Evolutionary conservation across 345 rosid genomes (phyloP).

Genomic region (Dipteronia dyeriana): DNA sequence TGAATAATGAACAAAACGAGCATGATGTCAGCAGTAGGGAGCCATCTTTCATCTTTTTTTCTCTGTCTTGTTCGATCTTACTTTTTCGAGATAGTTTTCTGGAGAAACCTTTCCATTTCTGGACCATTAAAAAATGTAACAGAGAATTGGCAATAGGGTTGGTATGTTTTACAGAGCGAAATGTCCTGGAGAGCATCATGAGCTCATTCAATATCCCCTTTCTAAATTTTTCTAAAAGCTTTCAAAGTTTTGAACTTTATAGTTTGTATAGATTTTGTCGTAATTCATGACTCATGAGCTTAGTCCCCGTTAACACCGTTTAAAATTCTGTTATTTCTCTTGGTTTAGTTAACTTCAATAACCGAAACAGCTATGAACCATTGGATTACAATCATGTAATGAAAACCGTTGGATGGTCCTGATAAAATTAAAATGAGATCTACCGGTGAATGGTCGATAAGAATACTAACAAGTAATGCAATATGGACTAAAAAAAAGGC

Average conservation of each 20-base stretch:
- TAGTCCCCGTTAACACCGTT: neutral
- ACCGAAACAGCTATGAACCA: neutral
- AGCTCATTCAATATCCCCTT: neutral
- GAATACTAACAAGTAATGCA: neutral
- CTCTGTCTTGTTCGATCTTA: conserved; percentile 13
- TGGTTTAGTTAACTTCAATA: too few species aligned
- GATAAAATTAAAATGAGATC: too few species aligned
- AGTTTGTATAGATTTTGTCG: neutral
- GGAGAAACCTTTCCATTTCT: conserved; percentile 47
- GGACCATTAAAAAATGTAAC: too few species aligned
- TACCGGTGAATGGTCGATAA: neutral
- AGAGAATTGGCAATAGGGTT: too few species aligned
- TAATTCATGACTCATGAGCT: too few species aligned
- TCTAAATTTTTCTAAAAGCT: neutral
- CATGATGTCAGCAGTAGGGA: conserved; percentile 43
- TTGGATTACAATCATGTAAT: neutral
- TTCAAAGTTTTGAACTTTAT: neutral
- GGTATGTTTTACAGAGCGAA: too few species aligned
- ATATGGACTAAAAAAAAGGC: too few species aligned
- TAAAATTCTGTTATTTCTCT: neutral
- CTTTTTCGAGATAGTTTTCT: conserved; percentile 46
- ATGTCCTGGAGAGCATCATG: too few species aligned
- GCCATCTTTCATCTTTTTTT: conserved; percentile 26
- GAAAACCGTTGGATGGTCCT: too few species aligned
- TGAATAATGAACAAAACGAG: neutral